Evolutionary conservation across 495 filamentous ascomycete species (phyloP), one percentile per base, ranked within the genome.

Genomic region (Parathielavia appendiculata): DNA sequence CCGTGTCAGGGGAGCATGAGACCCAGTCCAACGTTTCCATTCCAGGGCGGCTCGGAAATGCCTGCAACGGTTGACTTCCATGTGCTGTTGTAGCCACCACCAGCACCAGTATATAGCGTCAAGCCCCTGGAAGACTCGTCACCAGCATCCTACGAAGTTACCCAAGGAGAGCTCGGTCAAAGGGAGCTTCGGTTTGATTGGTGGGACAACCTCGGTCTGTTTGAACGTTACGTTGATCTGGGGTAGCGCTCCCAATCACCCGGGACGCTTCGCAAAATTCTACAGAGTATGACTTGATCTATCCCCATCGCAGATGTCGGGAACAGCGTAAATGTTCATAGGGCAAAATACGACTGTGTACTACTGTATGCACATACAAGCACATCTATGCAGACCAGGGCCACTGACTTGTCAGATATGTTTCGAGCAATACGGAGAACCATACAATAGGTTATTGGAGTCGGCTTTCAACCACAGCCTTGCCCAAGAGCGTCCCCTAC

Each of bases 141-240:
- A 26, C 32, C 7, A 39, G 17, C 11, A 30, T 47, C 50, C 30
- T 41, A 36, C 11, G 22, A 41, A 30, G 38, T 26, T 10, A 2
- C 4, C 16, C 1, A 34, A 36, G 19, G 22, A 19, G 10, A 43
- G 35, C 45, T 40, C 35, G 19, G 22, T 4, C 20, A 55, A 19
- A 44, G 19, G 1, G 10, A 38, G n/a, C 17, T 47, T 16, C 20
- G 34, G 38, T 41, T 11, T 47, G 52, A 63, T 51, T 51, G 58
- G 38, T 57, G 64, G 64, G 59, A 58, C 56, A 49, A 67, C 48
- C 48, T 67, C 61, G 64, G 62, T 40, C 23, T 51, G 26, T 51
- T 51, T n/a, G 26, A 30, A 8, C 17, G n/a, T n/a, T 16, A 12
- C 2, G 1, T 47, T 40, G 35, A 41, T 16, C 17, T 32, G 45